These are phyloP conservation scores for Epichloe sibirici DNA, from an alignment of 2,329 filamentous ascomycete species.

Conservation along the genomic window DNA sequence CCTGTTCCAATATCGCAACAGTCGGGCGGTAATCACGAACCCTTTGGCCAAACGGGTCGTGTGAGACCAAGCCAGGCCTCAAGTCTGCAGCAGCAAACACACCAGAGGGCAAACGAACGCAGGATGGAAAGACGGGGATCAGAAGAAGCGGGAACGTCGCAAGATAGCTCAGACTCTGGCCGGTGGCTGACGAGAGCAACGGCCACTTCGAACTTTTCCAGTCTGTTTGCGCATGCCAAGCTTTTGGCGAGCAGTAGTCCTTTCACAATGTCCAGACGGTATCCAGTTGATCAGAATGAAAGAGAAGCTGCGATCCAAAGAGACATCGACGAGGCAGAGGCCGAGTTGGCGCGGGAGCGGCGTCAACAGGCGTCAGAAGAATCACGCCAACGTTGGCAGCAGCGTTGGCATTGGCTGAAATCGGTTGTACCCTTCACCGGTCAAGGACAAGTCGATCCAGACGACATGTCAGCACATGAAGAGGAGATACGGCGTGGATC, in stretches of 20 bases:
- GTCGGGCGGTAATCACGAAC: not conserved
- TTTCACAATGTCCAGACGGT: constrained; percentile 2
- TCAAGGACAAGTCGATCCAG: not conserved
- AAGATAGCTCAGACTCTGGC: constrained; percentile 5
- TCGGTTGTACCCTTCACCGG: constrained; percentile 7
- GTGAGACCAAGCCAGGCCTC: not conserved
- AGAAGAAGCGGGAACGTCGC: constrained; percentile 1
- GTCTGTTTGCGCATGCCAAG: constrained; percentile 6
- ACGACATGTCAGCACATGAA: not conserved
- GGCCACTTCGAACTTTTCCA: constrained; percentile 5
- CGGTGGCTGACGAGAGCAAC: constrained; percentile 6
- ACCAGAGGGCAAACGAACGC: not conserved
- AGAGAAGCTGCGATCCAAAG: constrained; percentile 13
- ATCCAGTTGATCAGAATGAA: constrained; percentile 10
- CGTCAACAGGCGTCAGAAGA: constrained; percentile 3
- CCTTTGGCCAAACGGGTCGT: not conserved
- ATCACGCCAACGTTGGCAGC: constrained; percentile 7
- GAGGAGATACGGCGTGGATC: not conserved
- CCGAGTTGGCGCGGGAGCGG: constrained; percentile 2
- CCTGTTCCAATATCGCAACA: not conserved
- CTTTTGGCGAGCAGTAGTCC: constrained; percentile 7
- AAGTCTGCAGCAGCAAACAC: not conserved
- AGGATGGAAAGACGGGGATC: not conserved
- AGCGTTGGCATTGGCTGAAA: constrained; percentile 12
- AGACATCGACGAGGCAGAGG: constrained; percentile 10